Base-by-base conservation (phyloP, 495 filamentous ascomycete species). In the Xylaria longipes region DNA sequence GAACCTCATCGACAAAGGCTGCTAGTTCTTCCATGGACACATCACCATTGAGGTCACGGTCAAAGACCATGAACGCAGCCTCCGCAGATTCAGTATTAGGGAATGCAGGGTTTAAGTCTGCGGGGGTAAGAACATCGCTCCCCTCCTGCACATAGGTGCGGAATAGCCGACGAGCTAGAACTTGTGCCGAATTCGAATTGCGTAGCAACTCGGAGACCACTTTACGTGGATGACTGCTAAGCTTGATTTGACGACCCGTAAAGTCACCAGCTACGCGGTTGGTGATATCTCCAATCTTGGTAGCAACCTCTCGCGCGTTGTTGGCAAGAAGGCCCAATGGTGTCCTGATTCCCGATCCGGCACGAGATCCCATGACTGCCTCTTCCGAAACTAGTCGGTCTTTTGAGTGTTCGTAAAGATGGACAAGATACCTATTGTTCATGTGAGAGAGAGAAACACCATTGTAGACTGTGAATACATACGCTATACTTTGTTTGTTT, bases 11-110 rank as follows among this genome's bases (percentile, higher is more conserved):
- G 80, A 94, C 97, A 9, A 95, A 94, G 31, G 94, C 89, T 77
- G 98, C 95, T 20, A 98, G 86, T 80, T 98, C 95, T 68, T 97
- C 93, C 91, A 97, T 97, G 8, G 93, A 96, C 54, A 98, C 96
- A 78, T 98, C 95, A 20, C 96, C 96, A 72, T 98, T 98, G 82
- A 99, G 88, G 75, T 99, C 96, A 72, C 95, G 95, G 81, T 99
- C 95, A 68, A 98, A 98, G 87, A 97, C 94, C 66, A 85, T 84
- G 72, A 99, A 99, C 15, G 95, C 94, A 2, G 93, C 92, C 66
- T 98, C 94, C 2, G 94, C 94, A 75, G 98, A 95, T 27, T 97
- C 95, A 67, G 89, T 84, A 48, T 89, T 92, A n/a, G 91, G 87
- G 73, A 97, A 98, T 2, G 93, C 95, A 35, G 87, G 85, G 72